These are phyloP conservation scores for Aspergillus ibericus DNA, from an alignment of 2,329 filamentous ascomycete genomes.

Conservation along the genomic window DNA sequence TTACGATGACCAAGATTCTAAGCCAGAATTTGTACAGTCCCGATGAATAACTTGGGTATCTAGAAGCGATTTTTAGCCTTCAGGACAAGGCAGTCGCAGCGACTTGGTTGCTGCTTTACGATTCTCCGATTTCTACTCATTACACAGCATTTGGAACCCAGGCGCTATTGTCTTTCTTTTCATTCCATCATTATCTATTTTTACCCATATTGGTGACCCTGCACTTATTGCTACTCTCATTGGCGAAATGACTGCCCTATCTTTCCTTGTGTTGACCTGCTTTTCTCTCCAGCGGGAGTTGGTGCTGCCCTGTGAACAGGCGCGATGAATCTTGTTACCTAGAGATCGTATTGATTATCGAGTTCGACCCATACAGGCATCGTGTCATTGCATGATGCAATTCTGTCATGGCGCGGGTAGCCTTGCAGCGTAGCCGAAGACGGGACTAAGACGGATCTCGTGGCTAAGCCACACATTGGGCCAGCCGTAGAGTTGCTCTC, in stretches of 20 bases:
- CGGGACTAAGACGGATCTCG: neutral
- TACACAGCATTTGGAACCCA: slow-evolving; percentile 32
- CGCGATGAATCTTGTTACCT: slow-evolving; percentile 17
- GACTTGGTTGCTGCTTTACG: slow-evolving; percentile 20
- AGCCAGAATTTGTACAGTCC: slow-evolving; percentile 84
- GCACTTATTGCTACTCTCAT: slow-evolving; percentile 15
- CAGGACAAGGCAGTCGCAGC: slow-evolving; percentile 4
- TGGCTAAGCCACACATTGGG: neutral
- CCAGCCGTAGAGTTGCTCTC: neutral
- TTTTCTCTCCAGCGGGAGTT: slow-evolving; percentile 37
- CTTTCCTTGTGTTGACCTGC: slow-evolving; percentile 18
- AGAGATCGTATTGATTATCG: slow-evolving; percentile 15
- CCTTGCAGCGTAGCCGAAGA: neutral
- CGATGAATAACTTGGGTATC: slow-evolving; percentile 59
- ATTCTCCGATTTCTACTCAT: slow-evolving; percentile 23
- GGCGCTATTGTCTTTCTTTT: slow-evolving; percentile 26
- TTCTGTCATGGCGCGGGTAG: neutral
- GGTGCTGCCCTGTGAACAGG: slow-evolving; percentile 26
- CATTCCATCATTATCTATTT: neutral
- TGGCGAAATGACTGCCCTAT: slow-evolving; percentile 14
- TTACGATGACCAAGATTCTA: slow-evolving; percentile 97
- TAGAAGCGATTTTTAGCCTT: slow-evolving; percentile 8
- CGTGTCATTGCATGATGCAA: slow-evolving; percentile 13
- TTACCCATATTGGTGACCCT: slow-evolving; percentile 1
- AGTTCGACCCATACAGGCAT: slow-evolving; percentile 9